Evolutionary conservation across 192 early-diverging fungal genomes (phyloP).

Genomic region (Coemansia guatemalensis): DNA sequence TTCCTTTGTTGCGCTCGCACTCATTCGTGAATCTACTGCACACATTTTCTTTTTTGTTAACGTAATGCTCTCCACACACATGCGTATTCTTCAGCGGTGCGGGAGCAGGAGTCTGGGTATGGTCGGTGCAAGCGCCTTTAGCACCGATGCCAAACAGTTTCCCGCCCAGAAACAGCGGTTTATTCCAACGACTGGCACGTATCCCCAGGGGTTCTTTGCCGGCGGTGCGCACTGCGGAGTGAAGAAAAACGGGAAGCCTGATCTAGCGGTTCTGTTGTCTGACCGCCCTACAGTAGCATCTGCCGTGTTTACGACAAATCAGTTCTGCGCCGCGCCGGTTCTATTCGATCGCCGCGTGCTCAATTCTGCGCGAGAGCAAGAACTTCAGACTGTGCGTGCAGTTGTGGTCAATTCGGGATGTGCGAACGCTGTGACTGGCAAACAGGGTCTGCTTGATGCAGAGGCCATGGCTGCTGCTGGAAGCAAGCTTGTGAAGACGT

Average conservation of each 20-base stretch:
- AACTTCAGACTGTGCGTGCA: conserved; percentile 46
- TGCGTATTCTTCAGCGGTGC: conserved; percentile 17
- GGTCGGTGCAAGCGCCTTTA: conserved; percentile 17
- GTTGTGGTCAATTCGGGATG: conserved; percentile 88
- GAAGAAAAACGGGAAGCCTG: conserved; percentile 77
- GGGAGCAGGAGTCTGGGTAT: not conserved
- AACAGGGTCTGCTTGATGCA: conserved; percentile 78
- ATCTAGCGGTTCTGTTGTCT: conserved; percentile 80
- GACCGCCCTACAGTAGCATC: conserved; percentile 70
- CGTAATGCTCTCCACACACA: conserved; percentile 21
- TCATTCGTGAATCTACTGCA: not conserved
- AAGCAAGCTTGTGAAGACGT: conserved; percentile 54
- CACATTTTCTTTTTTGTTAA: not conserved
- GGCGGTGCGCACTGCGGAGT: conserved; percentile 75
- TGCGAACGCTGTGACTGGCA: conserved; percentile 95
- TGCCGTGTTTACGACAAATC: conserved; percentile 92
- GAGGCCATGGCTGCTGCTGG: conserved; percentile 62
- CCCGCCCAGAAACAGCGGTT: conserved; percentile 59
- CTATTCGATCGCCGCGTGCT: conserved; percentile 67
- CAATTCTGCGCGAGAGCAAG: conserved; percentile 45
- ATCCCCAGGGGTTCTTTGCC: conserved; percentile 82
- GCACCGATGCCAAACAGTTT: conserved; percentile 40
- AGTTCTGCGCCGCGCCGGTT: conserved; percentile 90
- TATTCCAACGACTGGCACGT: conserved; percentile 73
- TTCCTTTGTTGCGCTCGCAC: not conserved